Evolutionary conservation across 257 asterid species (phyloP).

Genomic region (Plantago elongata): DNA sequence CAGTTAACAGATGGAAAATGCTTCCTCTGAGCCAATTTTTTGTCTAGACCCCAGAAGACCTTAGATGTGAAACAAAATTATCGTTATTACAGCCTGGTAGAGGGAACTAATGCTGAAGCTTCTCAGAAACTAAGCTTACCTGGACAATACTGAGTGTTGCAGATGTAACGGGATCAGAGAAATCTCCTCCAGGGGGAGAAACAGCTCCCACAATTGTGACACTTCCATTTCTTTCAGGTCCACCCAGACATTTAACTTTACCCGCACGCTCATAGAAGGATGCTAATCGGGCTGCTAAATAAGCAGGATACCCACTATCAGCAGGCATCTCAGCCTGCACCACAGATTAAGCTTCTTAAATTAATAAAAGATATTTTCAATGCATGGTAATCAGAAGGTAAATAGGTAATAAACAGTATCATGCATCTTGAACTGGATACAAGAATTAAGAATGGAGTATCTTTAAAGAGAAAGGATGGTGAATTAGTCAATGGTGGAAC

Average conservation of each 20-base stretch:
- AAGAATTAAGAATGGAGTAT: slow-evolving; percentile 1
- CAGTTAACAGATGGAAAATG: slow-evolving; percentile 99
- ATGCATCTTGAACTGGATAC: background rate
- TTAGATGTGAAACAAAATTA: slow-evolving; percentile 27
- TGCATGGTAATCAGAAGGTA: slow-evolving; percentile 8
- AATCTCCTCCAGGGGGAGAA: slow-evolving; percentile 99
- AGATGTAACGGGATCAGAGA: slow-evolving; percentile 98
- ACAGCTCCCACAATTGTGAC: slow-evolving; percentile 99
- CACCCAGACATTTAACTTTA: slow-evolving; percentile 97
- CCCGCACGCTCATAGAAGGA: slow-evolving; percentile 99
- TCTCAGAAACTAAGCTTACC: slow-evolving; percentile 34
- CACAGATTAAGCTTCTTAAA: slow-evolving; percentile 15
- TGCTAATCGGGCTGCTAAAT: slow-evolving; percentile 96
- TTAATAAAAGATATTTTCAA: slow-evolving; percentile 3
- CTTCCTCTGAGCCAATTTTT: slow-evolving; percentile 95
- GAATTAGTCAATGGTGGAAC: slow-evolving; percentile 16
- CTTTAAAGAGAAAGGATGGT: background rate
- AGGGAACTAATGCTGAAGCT: slow-evolving; percentile 15
- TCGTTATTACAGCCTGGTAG: slow-evolving; percentile 15
- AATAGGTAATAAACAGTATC: slow-evolving; percentile 3
- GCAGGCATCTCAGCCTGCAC: slow-evolving; percentile 99
- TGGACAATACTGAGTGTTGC: slow-evolving; percentile 99
- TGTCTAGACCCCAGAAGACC: slow-evolving; percentile 99
- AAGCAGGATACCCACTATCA: slow-evolving; percentile 99
- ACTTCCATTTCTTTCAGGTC: slow-evolving; percentile 98